Evolutionary conservation across 148 eudicot species (phyloP).

Genomic region (Dianthus caryophyllus): DNA sequence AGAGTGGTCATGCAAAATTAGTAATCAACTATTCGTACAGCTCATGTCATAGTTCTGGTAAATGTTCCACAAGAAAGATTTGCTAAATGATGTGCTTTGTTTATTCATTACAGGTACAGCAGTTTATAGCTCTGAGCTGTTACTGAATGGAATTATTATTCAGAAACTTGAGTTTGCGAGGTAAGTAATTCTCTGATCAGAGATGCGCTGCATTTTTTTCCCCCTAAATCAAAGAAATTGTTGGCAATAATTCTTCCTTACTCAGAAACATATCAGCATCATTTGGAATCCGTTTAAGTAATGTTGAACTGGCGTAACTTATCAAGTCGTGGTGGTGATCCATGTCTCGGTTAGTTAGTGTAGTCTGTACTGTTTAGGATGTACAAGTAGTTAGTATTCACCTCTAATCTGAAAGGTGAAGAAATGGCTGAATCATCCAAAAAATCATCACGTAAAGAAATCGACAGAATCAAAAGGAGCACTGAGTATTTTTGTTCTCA

Average conservation of each 20-base stretch:
- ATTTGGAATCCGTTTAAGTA: not conserved
- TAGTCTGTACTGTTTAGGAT: too few species aligned
- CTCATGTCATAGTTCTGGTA: not conserved
- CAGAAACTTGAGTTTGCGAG: conserved; percentile 65
- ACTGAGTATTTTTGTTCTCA: too few species aligned
- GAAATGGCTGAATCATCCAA: too few species aligned
- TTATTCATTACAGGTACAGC: conserved; percentile 43
- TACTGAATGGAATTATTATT: conserved; percentile 57
- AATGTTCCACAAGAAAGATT: not conserved
- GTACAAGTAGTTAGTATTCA: too few species aligned
- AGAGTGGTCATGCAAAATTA: not conserved
- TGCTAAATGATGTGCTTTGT: not conserved
- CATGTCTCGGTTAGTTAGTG: too few species aligned
- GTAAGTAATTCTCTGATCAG: conserved; percentile 35
- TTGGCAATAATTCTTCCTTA: not conserved
- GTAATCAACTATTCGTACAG: not conserved
- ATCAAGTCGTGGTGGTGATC: too few species aligned
- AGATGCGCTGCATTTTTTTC: not conserved
- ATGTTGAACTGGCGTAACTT: not conserved
- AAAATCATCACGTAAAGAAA: too few species aligned
- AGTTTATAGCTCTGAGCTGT: conserved; percentile 54
- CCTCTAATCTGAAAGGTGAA: too few species aligned
- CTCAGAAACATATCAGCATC: not conserved
- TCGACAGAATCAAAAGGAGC: too few species aligned
- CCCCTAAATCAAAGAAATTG: too few species aligned